These are phyloP conservation scores for Cicer judaicum DNA, from an alignment of 306 rosid species.

Conservation along the genomic window DNA sequence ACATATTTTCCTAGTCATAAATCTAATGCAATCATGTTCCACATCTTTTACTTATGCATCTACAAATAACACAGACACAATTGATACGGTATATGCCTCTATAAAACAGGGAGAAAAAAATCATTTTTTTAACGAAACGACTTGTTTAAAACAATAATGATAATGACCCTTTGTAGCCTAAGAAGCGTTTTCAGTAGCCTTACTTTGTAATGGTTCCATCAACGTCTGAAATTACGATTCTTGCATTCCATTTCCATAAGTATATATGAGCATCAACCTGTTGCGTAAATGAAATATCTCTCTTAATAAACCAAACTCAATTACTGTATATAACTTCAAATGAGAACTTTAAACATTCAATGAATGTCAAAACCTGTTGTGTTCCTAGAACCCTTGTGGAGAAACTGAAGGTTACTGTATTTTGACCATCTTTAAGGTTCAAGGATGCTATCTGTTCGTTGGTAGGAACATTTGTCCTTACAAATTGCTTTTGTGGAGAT, in stretches of 20 bases:
- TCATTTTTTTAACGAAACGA: too few species aligned
- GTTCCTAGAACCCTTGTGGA: conserved; percentile 89
- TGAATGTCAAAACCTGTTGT: conserved; percentile 76
- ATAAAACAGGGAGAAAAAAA: too few species aligned
- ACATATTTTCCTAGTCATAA: conserved; percentile 12
- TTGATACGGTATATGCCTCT: too few species aligned
- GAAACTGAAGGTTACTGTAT: conserved; percentile 86
- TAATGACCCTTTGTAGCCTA: conserved; percentile 28
- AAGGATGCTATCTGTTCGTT: conserved; percentile 94
- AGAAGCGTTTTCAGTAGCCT: conserved; percentile 46
- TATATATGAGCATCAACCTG: conserved; percentile 99
- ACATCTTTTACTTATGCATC: too few species aligned
- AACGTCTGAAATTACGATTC: conserved; percentile 95
- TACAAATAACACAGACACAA: too few species aligned
- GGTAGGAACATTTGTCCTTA: conserved; percentile 94
- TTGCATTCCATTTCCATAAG: conserved; percentile 96
- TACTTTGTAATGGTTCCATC: conserved; percentile 99
- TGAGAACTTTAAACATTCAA: conserved; percentile 36
- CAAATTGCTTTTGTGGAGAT: conserved; percentile 68
- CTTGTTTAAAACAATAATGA: too few species aligned
- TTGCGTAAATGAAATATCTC: conserved; percentile 42
- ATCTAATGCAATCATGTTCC: too few species aligned
- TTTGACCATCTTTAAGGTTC: conserved; percentile 95
- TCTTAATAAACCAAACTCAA: conserved; percentile 36
- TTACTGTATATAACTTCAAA: conserved; percentile 15